Evolutionary conservation across 2,329 filamentous ascomycete genomes (phyloP).

Genomic region (Calonectria pseudoturangicola): DNA sequence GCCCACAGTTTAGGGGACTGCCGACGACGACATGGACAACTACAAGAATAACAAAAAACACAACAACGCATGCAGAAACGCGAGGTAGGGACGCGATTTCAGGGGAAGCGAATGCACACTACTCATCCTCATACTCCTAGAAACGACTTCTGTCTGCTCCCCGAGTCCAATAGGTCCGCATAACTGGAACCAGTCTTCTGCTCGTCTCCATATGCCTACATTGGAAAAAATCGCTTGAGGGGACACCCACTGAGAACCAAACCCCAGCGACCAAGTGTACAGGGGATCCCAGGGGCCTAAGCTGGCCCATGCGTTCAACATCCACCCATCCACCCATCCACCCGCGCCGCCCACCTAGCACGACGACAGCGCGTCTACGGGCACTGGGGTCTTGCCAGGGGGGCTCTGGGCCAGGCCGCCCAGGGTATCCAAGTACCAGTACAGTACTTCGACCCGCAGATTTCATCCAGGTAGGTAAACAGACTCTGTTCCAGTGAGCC

Average conservation of each 20-base stretch:
- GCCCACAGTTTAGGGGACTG: constrained; percentile 1
- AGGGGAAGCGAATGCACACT: not conserved
- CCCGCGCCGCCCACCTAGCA: constrained; percentile 30
- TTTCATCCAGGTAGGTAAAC: not conserved
- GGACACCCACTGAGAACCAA: constrained; percentile 12
- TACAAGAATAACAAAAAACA: constrained; percentile 4
- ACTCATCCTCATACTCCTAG: not conserved
- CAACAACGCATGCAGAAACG: not conserved
- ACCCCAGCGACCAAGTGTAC: constrained; percentile 17
- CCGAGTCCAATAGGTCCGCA: constrained; percentile 20
- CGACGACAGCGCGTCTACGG: constrained; percentile 34
- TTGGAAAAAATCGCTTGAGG: constrained; percentile 12
- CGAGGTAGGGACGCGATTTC: not conserved
- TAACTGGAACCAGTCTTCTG: constrained; percentile 5
- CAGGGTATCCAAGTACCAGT: constrained; percentile 15
- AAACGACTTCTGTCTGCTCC: constrained; percentile 4
- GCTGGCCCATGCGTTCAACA: constrained; percentile 27
- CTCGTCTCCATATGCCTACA: constrained; percentile 23
- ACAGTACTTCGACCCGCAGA: constrained; percentile 9
- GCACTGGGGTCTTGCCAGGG: constrained; percentile 32
- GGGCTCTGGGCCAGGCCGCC: constrained; percentile 4
- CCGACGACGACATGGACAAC: not conserved
- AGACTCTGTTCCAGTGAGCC: constrained; percentile 22
- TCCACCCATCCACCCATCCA: constrained; percentile 15
- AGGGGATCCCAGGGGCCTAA: constrained; percentile 28